phyloP scores from a whole-genome alignment of 768 basidiomycete genomes.

The Suillus placidus region DNA sequence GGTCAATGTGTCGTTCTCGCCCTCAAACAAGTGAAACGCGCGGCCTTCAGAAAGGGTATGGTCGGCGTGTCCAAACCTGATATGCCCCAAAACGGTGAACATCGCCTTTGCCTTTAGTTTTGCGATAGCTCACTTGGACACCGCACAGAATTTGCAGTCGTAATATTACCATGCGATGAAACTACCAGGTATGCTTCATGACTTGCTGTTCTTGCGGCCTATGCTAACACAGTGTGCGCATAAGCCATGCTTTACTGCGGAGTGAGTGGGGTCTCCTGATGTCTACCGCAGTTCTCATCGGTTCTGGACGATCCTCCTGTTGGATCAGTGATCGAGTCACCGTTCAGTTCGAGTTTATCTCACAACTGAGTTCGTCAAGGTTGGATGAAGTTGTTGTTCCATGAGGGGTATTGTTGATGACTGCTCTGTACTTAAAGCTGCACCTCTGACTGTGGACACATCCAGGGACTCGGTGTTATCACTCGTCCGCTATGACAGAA shows the following conservation, averaged over 20 bases:
- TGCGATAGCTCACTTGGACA: not conserved
- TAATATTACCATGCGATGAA: conserved; percentile 89
- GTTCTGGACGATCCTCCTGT: conserved; percentile 64
- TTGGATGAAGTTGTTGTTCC: too few species aligned
- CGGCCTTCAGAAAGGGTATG: too few species aligned
- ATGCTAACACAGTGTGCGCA: not conserved
- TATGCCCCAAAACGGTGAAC: too few species aligned
- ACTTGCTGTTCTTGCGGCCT: conserved; percentile 14
- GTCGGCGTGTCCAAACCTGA: too few species aligned
- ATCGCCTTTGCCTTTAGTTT: not conserved
- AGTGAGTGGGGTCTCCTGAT: conserved; percentile 42
- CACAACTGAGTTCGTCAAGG: conserved; percentile 78
- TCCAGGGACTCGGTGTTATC: conserved; percentile 75
- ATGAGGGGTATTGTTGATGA: conserved; percentile 32
- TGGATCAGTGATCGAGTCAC: conserved; percentile 91
- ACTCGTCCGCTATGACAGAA: conserved; percentile 57
- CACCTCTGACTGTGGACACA: conserved; percentile 13
- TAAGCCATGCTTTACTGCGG: conserved; percentile 94
- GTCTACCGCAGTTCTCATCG: conserved; percentile 11
- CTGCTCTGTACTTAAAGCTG: conserved; percentile 4
- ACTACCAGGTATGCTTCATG: conserved; percentile 73
- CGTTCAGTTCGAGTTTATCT: conserved; percentile 94
- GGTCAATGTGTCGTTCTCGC: too few species aligned
- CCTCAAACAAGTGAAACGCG: too few species aligned
- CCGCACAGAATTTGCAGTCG: conserved; percentile 54